These are phyloP conservation scores for Brassica hybrid DNA, from an alignment of 441 rosid genomes.

Conservation along the genomic window DNA sequence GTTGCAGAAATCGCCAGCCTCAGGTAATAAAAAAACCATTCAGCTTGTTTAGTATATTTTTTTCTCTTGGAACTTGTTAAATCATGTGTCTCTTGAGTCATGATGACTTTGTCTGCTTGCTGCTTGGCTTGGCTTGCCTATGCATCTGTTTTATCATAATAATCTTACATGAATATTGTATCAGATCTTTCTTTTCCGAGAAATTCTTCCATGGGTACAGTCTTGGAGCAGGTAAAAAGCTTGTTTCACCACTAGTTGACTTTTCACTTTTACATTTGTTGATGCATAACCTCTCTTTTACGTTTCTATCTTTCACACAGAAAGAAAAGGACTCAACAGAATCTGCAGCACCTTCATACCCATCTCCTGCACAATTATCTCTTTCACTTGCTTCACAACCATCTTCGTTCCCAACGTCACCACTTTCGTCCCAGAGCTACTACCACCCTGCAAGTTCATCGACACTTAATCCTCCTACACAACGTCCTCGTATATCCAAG, in stretches of 20 bases:
- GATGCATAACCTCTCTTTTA: conserved; percentile 25
- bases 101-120: conserved; percentile 5
- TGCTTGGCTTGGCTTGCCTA: conserved; percentile 26
- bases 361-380: conserved; percentile 62
- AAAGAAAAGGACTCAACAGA: conserved; percentile 64
- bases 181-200: conserved; percentile 79
- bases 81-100: not conserved
- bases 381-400: conserved; percentile 70
- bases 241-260: conserved; percentile 24
- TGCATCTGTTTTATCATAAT: conserved; percentile 23
- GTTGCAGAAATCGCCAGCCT: conserved; percentile 76
- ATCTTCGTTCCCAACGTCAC: conserved; percentile 61
- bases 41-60: not conserved
- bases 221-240: conserved; percentile 70
- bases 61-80: not conserved
- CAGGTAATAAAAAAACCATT: conserved; percentile 41
- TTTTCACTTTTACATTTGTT: conserved; percentile 27
- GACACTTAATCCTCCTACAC: conserved; percentile 50
- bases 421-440: conserved; percentile 60
- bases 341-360: conserved; percentile 48
- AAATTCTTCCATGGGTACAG: conserved; percentile 62
- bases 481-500: conserved; percentile 47
- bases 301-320: conserved; percentile 28
- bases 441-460: conserved; percentile 54
- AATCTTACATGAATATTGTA: conserved; percentile 18